Conservation (phyloP, 345 rosid genomes). For the Abelmoschus esculentus region DNA sequence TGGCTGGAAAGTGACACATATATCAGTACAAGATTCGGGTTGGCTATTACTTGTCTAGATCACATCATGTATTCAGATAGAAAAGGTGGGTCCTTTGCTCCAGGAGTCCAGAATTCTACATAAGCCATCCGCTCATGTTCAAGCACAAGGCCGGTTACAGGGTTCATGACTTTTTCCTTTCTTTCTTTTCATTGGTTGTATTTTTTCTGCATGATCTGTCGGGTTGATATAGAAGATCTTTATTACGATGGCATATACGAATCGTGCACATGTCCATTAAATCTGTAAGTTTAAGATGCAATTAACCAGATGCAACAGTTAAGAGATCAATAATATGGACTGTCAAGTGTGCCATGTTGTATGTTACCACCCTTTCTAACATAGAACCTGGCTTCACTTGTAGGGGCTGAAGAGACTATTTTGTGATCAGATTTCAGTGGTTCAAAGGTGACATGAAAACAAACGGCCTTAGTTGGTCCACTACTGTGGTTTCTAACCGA, state of each 20-base stretch:
- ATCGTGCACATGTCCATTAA: background rate
- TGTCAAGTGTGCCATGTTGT: slow-evolving; percentile 3
- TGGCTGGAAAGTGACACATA: slow-evolving; percentile 42
- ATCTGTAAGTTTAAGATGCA: background rate
- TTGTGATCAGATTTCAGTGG: slow-evolving; percentile 4
- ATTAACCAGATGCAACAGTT: background rate
- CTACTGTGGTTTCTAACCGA: slow-evolving; percentile 8
- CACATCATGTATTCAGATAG: slow-evolving; percentile 34
- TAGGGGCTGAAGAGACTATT: slow-evolving; percentile 12
- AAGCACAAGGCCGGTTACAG: slow-evolving; percentile 3
- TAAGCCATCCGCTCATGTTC: slow-evolving; percentile 9
- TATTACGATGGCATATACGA: slow-evolving; percentile 3
- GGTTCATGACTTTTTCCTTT: background rate
- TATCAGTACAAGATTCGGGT: slow-evolving; percentile 44
- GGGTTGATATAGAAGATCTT: background rate
- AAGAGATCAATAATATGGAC: background rate
- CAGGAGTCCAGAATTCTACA: slow-evolving; percentile 7
- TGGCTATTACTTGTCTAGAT: slow-evolving; percentile 29
- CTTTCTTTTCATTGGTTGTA: background rate
- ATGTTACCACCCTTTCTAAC: background rate
- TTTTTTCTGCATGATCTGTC: slow-evolving; percentile 12
- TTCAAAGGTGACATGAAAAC: slow-evolving; percentile 26
- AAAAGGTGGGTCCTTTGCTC: slow-evolving; percentile 32
- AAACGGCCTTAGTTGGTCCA: slow-evolving; percentile 19
- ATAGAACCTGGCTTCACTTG: slow-evolving; percentile 5